These are phyloP conservation scores for Ganoderma resinaceum DNA, from an alignment of 1,284 basidiomycete genomes.

Conservation along the genomic window DNA sequence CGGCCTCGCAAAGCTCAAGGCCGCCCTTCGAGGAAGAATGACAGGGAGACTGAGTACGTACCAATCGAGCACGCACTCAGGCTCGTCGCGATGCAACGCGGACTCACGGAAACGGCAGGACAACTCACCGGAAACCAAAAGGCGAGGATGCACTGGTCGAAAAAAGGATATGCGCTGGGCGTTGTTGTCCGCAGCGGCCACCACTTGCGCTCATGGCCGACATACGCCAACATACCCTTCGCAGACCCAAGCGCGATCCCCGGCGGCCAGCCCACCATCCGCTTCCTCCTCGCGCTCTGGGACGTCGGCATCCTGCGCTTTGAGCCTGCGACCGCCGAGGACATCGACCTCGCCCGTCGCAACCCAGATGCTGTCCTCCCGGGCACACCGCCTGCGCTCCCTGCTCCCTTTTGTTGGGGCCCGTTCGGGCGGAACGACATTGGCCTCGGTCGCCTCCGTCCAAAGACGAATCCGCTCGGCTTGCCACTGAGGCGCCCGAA, in stretches of 20 bases:
- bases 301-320: constrained; percentile 1
- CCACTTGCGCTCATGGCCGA: not conserved
- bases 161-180: not conserved
- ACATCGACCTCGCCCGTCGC: constrained; percentile 9
- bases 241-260: constrained; percentile 1
- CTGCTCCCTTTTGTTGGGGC: constrained; percentile 6
- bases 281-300: constrained; percentile 4
- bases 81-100: not conserved
- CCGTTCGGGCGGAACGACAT: constrained; percentile 3
- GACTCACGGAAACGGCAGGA: not conserved
- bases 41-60: not conserved
- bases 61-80: not conserved
- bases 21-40: not conserved
- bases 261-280: constrained; percentile 1
- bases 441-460: not conserved
- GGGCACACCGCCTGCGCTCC: not conserved
- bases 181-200: not conserved
- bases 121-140: not conserved
- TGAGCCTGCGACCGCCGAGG: not conserved
- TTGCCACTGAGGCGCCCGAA: not conserved
- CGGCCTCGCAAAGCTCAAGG: not conserved
- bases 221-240: constrained; percentile 5
- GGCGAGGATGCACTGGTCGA: not conserved
- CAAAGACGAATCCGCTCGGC: not conserved
- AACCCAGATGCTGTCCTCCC: constrained; percentile 5